Evolutionary conservation across 257 asterid genomes (phyloP), one percentile per base, ranked within the genome.

Genomic region (Sherardia arvensis): DNA sequence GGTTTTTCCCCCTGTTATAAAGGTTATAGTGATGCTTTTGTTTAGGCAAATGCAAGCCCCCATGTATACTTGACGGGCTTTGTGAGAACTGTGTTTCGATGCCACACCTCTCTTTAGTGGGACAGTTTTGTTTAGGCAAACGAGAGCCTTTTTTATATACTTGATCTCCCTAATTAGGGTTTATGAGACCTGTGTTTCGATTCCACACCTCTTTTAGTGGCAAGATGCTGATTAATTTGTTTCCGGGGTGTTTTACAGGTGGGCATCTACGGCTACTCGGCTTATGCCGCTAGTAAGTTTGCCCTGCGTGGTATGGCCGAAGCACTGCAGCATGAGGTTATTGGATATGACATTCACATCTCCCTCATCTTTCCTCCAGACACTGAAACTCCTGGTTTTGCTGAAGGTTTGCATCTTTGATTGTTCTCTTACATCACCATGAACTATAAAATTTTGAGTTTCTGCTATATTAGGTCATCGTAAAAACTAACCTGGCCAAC

Each of bases 281-380:
- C 97, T 43, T 93, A 93, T 80, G 84, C 99, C 3, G 97, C 99
- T 43, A 85, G 92, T 72, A 93, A 93, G 74, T 93, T 90, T 56
- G 99, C 90, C 61, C 96, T 93, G 66, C 84, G 79, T 78, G 97
- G 99, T 32, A 75, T 93, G 92, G 99, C 97, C 40, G 99, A 93
- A 80, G 85, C 99, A 26, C 69, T 93, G 74, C 99, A 85, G 69
- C 99, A 93, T 23, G 99, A 93, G 81, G 75, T 82, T 33, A 80
- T 93, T 74, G 74, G 85, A 18, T 85, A 90, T 59, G 75, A 93
- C 80, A 90, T 93, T 74, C 99, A 90, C 57, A 80, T 93, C 65
- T 87, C 97, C 34, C 87, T 93, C 59, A 81, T 93, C 69, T 93
- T 87, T 69, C 97, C 99, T 36, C 97, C 99, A 0, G 97, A 90